A percentile compares a stretch with the other conserved stretches of the same genome.
These are phyloP conservation scores for Vigna hirtella DNA, from an alignment of 306 rosid species.

Conservation along the genomic window DNA sequence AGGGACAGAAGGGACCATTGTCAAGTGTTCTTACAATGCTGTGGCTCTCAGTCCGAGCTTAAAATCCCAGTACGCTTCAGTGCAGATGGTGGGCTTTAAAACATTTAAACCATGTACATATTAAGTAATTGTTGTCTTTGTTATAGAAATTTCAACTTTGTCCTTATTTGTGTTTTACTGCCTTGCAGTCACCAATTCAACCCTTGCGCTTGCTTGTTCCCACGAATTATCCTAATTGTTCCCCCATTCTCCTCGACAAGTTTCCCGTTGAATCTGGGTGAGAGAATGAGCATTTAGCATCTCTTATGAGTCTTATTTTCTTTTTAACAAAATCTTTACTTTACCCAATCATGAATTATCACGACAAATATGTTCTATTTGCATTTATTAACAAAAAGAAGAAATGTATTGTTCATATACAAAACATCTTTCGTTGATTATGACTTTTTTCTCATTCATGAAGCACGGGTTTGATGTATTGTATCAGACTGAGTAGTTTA, in stretches of 20 bases:
- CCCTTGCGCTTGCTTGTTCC: slow-evolving; percentile 96
- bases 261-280: slow-evolving; percentile 93
- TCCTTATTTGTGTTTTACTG: slow-evolving; percentile 45
- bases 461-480: slow-evolving; percentile 18
- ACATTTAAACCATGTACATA: slow-evolving; percentile 5
- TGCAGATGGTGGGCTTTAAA: slow-evolving; percentile 74
- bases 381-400: slow-evolving; percentile 37
- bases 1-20: slow-evolving; percentile 90
- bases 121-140: not conserved
- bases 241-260: slow-evolving; percentile 90
- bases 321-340: slow-evolving; percentile 6
- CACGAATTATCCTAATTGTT: slow-evolving; percentile 89
- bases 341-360: slow-evolving; percentile 17
- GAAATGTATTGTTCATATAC: slow-evolving; percentile 10
- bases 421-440: slow-evolving; percentile 16
- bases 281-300: slow-evolving; percentile 41
- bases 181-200: slow-evolving; percentile 94
- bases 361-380: slow-evolving; percentile 20
- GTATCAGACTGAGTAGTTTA: slow-evolving; percentile 1
- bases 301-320: slow-evolving; percentile 37
- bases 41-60: slow-evolving; percentile 94
- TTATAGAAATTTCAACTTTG: slow-evolving; percentile 31
- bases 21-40: slow-evolving; percentile 88
- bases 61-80: slow-evolving; percentile 85
- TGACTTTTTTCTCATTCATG: slow-evolving; percentile 8